These are phyloP conservation scores for Eucalyptus dawsonii DNA, from an alignment of 345 rosid genomes.

Conservation along the genomic window DNA sequence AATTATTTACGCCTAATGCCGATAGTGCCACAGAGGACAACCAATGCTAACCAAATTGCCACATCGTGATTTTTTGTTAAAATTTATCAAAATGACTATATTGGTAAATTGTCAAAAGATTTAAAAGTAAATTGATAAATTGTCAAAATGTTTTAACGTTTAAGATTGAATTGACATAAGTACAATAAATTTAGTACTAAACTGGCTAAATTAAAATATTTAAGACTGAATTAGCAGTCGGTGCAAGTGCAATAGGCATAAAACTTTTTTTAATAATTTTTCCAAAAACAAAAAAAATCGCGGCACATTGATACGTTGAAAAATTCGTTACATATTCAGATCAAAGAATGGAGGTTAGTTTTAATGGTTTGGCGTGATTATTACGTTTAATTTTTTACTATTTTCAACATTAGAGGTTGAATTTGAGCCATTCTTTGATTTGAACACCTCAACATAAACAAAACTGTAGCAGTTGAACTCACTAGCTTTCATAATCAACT, in stretches of 20 bases:
- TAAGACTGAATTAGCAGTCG: not conserved
- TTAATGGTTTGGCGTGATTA: not conserved
- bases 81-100: not conserved
- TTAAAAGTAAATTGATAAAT: too few species aligned
- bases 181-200: too few species aligned
- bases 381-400: not conserved
- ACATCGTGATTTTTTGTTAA: rapidly evolving
- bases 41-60: rapidly evolving
- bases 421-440: not conserved
- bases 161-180: too few species aligned
- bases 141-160: not conserved
- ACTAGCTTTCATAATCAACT: not conserved
- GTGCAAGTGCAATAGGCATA: not conserved
- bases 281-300: not conserved
- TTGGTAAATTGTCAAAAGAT: too few species aligned
- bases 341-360: not conserved
- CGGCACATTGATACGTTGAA: not conserved
- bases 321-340: not conserved
- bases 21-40: not conserved
- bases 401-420: not conserved
- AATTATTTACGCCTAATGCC: too few species aligned
- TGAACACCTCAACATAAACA: not conserved
- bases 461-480: not conserved
- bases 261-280: too few species aligned
- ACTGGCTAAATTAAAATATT: too few species aligned